A percentile compares a stretch with the other conserved stretches of the same genome.
Conservation (phyloP, 495 filamentous ascomycete genomes). For the Mytilinidion resinicola region DNA sequence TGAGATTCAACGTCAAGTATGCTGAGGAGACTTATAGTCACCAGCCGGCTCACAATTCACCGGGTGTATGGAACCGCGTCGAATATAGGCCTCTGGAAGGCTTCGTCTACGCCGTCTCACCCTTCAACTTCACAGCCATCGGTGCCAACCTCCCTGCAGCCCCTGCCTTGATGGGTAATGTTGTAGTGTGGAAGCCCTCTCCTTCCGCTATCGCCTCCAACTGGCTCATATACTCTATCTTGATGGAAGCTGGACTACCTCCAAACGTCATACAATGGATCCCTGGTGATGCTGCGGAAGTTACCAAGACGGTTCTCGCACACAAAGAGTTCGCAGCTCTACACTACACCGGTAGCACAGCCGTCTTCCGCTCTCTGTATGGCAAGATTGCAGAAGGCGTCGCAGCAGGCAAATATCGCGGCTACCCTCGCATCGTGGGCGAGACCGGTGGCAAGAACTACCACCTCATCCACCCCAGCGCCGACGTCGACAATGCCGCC, state of each 20-base stretch:
- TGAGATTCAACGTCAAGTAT: constrained; percentile 50
- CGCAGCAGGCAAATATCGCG: constrained; percentile 34
- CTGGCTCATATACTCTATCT: constrained; percentile 37
- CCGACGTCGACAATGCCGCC: constrained; percentile 37
- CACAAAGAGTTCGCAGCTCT: constrained; percentile 38
- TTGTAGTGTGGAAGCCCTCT: constrained; percentile 41
- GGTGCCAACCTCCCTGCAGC: constrained; percentile 38
- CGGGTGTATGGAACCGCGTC: constrained; percentile 40
- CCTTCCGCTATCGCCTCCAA: constrained; percentile 38
- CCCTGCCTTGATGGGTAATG: constrained; percentile 41
- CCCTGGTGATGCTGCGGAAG: constrained; percentile 39
- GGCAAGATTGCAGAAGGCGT: constrained; percentile 36
- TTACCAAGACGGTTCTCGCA: constrained; percentile 35
- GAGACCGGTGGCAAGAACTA: constrained; percentile 44
- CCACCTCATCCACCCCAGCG: constrained; percentile 37
- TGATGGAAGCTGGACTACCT: constrained; percentile 40
- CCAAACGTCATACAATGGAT: constrained; percentile 41
- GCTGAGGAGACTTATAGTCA: constrained; percentile 38
- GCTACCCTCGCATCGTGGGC: constrained; percentile 40
- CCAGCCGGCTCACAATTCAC: constrained; percentile 37
- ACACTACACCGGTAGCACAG: constrained; percentile 40
- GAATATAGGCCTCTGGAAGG: constrained; percentile 41
- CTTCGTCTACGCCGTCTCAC: constrained; percentile 41
- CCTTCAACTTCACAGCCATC: constrained; percentile 44
- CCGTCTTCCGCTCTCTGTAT: constrained; percentile 37